A percentile compares a stretch with the other conserved stretches of the same genome.
Evolutionary conservation across 306 rosid species (phyloP).

Genomic region (Quercus robur): DNA sequence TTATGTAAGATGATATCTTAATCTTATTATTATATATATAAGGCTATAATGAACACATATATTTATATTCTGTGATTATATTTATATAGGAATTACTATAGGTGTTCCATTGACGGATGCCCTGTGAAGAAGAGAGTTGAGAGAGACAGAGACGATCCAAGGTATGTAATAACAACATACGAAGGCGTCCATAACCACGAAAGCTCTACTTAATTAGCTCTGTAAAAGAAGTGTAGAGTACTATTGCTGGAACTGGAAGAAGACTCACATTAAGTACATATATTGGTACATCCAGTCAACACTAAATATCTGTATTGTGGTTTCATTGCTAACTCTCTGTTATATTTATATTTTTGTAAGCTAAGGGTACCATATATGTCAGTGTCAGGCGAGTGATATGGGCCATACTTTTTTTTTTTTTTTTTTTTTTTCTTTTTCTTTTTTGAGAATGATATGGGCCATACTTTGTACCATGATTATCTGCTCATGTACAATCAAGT

Average conservation of each 20-base stretch:
- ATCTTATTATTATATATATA: too few species aligned
- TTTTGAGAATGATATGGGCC: neutral
- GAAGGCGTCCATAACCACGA: constrained; percentile 82
- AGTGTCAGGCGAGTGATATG: neutral
- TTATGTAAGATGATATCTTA: too few species aligned
- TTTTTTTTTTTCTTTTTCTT: too few species aligned
- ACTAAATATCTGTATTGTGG: neutral
- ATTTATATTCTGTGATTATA: constrained; percentile 9
- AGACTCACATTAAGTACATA: neutral
- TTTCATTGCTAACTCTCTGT: neutral
- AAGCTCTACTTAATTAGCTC: constrained; percentile 22
- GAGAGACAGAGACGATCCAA: constrained; percentile 75
- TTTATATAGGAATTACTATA: constrained; percentile 72
- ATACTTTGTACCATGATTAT: neutral
- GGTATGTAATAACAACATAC: constrained; percentile 78
- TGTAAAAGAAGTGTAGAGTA: neutral
- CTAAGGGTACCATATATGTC: neutral
- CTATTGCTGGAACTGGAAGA: neutral
- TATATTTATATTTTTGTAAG: neutral
- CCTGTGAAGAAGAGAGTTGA: constrained; percentile 91
- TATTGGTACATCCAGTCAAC: neutral
- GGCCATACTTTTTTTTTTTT: neutral
- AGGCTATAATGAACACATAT: neutral
- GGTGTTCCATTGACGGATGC: constrained; percentile 82
- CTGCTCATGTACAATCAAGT: neutral